Base-by-base conservation (phyloP, 2,329 filamentous ascomycete species). In the Pseudogymnoascus sp. region DNA sequence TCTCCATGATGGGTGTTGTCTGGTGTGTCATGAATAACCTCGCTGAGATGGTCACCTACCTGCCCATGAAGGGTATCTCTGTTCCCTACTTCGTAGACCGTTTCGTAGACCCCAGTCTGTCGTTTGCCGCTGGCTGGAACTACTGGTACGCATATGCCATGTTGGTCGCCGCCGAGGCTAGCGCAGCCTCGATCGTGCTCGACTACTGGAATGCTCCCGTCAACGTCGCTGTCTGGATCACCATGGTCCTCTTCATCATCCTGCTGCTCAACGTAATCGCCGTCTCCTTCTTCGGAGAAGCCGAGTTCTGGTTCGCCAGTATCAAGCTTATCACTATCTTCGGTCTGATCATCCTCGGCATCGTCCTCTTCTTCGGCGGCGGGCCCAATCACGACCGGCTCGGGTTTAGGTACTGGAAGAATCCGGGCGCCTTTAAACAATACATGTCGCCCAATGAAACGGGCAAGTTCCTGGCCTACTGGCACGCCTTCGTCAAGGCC, bases 221-320 rank as follows among this genome's bases (percentile, higher is more conserved):
- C 21, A 78, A 78, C 21, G 74, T 81, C 4, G 83, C 77, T 2
- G 80, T 86, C 2, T 88, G 83, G 81, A 86, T 87, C 64, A 78
- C 83, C 62, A 76, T 86, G 36, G 79, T 86, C 61, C 75, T 85
- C 23, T 26, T 81, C 36, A 77, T 85, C 60, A 81, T 83, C 65
- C 73, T 86, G 7, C 65, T 77, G 10, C 77, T 85, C 67, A 86
- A 86, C 71, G 81, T 84, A 66, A 77, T 84, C 62, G 81, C 81
- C 61, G 81, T 86, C 16, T 75, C 77, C 61, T 77, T 83, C 67
- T 86, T 84, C 68, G 84, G 84, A 45, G 84, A 87, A 73, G 79
- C 82, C 54, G 84, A 86, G 70, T 86, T 86, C 70, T 81, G 81
- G 77, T 85, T 86, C 66, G 81, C 83, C 45, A 81, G 79, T 61